These are phyloP conservation scores for Diaporthe ampelina DNA, from an alignment of 2,329 filamentous ascomycete species.

Conservation along the genomic window DNA sequence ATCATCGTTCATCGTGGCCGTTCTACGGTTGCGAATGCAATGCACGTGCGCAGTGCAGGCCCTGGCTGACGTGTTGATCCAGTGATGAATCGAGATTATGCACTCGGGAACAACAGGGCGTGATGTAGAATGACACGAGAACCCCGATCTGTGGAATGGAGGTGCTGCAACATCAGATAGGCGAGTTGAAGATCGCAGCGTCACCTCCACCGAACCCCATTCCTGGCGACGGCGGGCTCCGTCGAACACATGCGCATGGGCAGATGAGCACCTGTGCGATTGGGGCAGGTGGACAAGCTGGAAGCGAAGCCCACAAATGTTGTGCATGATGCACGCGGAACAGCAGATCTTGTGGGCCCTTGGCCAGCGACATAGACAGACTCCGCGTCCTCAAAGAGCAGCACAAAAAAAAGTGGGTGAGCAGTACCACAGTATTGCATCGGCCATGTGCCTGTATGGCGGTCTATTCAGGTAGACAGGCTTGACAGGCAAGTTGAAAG, in stretches of 20 bases:
- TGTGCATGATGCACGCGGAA: conserved; percentile 25
- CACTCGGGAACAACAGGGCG: background rate
- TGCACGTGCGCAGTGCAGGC: too few species aligned
- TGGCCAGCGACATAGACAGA: background rate
- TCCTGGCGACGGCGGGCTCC: conserved; percentile 25
- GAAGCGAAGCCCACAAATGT: conserved; percentile 24
- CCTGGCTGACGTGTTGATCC: background rate
- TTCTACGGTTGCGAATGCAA: background rate
- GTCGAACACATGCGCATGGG: background rate
- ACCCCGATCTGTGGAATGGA: conserved; percentile 21
- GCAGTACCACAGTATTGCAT: too few species aligned
- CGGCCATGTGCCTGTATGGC: too few species aligned
- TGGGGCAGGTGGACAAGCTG: background rate
- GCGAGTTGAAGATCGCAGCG: conserved; percentile 26
- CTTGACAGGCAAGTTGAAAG: too few species aligned
- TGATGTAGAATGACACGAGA: background rate
- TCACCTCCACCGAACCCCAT: conserved; percentile 28
- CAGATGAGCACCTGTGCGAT: background rate
- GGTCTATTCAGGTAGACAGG: too few species aligned
- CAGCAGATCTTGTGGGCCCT: conserved; percentile 22
- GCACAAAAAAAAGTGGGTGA: background rate
- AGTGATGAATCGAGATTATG: conserved; percentile 3
- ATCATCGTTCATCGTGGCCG: background rate
- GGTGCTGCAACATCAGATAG: conserved; percentile 28
- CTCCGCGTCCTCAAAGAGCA: conserved; percentile 5